Percentiles rank a stretch among this genome's conserved stretches.
Conservation (phyloP, 179 eudicot species). For the Vitellaria paradoxa region DNA sequence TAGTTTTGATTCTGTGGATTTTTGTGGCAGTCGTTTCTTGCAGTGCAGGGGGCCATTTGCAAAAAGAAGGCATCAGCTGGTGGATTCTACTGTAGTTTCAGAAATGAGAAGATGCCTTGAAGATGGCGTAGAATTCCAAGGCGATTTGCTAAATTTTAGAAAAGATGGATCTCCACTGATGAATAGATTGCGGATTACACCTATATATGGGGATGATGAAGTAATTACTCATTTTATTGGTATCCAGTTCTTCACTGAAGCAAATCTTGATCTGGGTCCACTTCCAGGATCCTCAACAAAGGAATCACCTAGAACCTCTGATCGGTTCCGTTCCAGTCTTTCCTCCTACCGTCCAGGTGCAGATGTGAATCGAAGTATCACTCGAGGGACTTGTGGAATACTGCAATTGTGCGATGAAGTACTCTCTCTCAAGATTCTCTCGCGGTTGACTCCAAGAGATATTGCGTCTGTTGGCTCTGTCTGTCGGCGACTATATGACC, state of each 20-base stretch:
- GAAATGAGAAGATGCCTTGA: constrained; percentile 90
- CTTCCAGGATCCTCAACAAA: constrained; percentile 56
- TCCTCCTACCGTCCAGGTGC: constrained; percentile 33
- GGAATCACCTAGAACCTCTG: constrained; percentile 44
- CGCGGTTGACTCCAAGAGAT: constrained; percentile 80
- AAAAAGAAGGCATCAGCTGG: constrained; percentile 89
- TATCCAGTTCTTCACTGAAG: constrained; percentile 74
- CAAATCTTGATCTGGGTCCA: constrained; percentile 75
- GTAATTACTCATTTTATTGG: constrained; percentile 80
- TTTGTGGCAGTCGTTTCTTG: constrained; percentile 74
- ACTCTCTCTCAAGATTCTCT: constrained; percentile 62
- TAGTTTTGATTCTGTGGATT: not conserved
- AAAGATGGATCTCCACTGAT: constrained; percentile 93
- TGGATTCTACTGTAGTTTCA: constrained; percentile 75
- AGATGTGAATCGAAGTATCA: constrained; percentile 35
- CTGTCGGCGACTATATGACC: constrained; percentile 57
- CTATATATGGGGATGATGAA: constrained; percentile 87
- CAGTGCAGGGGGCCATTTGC: constrained; percentile 99
- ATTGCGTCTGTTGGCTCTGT: constrained; percentile 89
- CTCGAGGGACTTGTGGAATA: constrained; percentile 66
- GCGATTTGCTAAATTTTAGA: constrained; percentile 78
- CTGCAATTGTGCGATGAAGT: constrained; percentile 86
- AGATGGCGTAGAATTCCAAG: constrained; percentile 84
- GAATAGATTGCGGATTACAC: constrained; percentile 81
- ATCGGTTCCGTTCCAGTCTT: constrained; percentile 51